Evolutionary conservation across 2,329 filamentous ascomycete species (phyloP), one percentile per base, ranked within the genome.

Genomic region (Sclerotiophoma versabilis): DNA sequence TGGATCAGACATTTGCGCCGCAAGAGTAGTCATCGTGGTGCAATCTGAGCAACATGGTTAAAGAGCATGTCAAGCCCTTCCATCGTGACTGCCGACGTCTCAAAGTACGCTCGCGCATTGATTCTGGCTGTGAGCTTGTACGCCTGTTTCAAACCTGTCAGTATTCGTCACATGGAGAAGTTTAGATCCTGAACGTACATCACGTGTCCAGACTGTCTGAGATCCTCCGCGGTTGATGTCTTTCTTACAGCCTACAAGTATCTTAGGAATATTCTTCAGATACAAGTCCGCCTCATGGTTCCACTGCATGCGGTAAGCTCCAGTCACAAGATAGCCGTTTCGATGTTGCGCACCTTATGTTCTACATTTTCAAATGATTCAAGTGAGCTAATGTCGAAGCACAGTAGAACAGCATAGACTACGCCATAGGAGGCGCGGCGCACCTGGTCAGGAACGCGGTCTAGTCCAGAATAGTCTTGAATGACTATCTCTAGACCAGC

Each of bases 231-330:
- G 20, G 23, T 27, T 44, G 5, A 56, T 44, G 19, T 62, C 53
- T 6, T 54, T 62, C 27, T 60, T 63, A 43, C 60, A 60, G 17
- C 62, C 60, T 11, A 62, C 57, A 6, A 64, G 59, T 30, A 64
- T 46, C 17, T 54, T 61, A 4, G 57, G 55, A 3, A 64, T 43
- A 12, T 57, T 41, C 1, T 41, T 33, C 4, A 62, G 37, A 22
- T 52, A 51, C 11, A 34, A 12, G n/a, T 57, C 43, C 8, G 57
- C 58, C 48, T 63, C 55, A 8, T 32, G 22, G 11, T 41, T 60
- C 55, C 59, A 64, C 57, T 63, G 25, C 2, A 5, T 36, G 33
- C 2, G 10, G 15, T 53, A 34, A 25, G 29, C 17, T 23, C 17
- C 1, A n/a, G 3, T 7, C 7, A 17, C 10, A n/a, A 7, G 12